Evolutionary conservation across 2,329 filamentous ascomycete genomes (phyloP), one percentile per base, ranked within the genome.

Genomic region (Penicillium sumatraense): DNA sequence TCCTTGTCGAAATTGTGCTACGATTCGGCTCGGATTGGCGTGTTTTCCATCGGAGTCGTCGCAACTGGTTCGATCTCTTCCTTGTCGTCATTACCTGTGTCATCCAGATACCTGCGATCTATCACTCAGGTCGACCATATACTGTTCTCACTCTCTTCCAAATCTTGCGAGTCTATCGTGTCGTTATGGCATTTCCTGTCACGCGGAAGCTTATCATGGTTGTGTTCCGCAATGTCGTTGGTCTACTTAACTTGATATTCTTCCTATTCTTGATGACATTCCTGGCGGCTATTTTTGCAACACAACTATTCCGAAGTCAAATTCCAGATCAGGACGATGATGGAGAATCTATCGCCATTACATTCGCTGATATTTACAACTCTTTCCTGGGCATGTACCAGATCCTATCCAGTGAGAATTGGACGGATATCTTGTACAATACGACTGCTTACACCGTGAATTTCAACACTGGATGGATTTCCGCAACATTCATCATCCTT

Each of bases 381-480:
- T 90, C 92, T 0, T 99, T 99, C 69, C 80, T 99, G 14, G 95
- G 93, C 53, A 98, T 99, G 92, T 99, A 99, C 71, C 91, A 97
- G 75, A 86, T 99, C 26, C 79, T 99, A 41, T 97, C 95, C 9
- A 97, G 91, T 66, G 95, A 99, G 71, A 91, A 96, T 68, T 99
- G 95, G 95, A 99, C 96, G 0, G 77, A 78, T 0, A 89, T 97
- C 42, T 76, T 99, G 53, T 99, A 96, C 77, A 86, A 84, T 55
- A 86, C 93, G 36, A 96, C 92, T 0, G 78, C 83, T 5, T 88
- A 86, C 65, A 87, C 90, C 9, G 82, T 81, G 9, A 67, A 70
- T 5, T 85, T 81, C 62, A 81, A 87, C 35, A 96, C 90, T n/a
- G 85, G 90, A 8, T 98, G 95, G 93, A 92, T 98, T 53, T 92